These are phyloP conservation scores for Vitis rupestris DNA, from an alignment of 164 flowering plant species.

Conservation along the genomic window DNA sequence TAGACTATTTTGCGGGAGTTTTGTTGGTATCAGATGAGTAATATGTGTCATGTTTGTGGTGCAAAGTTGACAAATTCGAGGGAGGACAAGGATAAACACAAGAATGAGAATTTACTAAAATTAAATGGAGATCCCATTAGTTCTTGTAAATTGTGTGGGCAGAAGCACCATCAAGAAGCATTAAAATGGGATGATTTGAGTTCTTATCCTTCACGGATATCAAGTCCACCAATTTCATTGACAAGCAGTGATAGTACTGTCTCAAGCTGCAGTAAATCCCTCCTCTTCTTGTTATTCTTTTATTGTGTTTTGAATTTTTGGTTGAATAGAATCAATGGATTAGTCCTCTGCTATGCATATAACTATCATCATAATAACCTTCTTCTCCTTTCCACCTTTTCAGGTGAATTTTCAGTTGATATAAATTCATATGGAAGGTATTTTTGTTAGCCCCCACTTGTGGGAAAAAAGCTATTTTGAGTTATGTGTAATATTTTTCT, in stretches of 20 bases:
- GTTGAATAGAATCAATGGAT: not conserved
- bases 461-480: no score
- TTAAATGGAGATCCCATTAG: constrained; percentile 16
- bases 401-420: constrained; percentile 76
- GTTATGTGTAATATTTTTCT: no score
- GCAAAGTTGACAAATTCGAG: constrained; percentile 16
- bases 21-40: constrained; percentile 27
- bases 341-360: not conserved
- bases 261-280: constrained; percentile 59
- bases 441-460: not conserved
- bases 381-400: constrained; percentile 12
- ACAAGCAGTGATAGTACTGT: constrained; percentile 48
- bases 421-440: constrained; percentile 48
- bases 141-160: constrained; percentile 37
- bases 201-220: constrained; percentile 29
- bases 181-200: constrained; percentile 22
- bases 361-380: not conserved
- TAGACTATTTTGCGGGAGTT: not conserved
- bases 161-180: constrained; percentile 30
- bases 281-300: constrained; percentile 7
- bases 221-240: constrained; percentile 54
- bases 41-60: constrained; percentile 42
- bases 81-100: constrained; percentile 8
- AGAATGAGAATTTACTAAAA: constrained; percentile 12
- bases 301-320: not conserved